These are phyloP conservation scores for Vitis riparia DNA, from an alignment of 164 flowering plant species.

Conservation along the genomic window DNA sequence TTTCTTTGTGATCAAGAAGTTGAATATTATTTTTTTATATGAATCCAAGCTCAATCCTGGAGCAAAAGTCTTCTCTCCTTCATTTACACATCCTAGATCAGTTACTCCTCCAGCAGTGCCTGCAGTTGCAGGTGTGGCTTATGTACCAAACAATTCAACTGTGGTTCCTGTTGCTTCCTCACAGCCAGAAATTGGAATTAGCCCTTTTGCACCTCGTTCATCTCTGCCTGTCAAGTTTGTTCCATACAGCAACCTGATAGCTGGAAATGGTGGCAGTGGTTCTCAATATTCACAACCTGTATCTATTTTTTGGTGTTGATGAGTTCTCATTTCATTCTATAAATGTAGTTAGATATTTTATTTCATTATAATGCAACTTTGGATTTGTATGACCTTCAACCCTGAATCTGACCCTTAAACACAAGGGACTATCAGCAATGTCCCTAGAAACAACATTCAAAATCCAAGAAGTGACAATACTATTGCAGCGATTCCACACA, in stretches of 20 bases:
- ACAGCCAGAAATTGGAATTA: slow-evolving; percentile 50
- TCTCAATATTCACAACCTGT: slow-evolving; percentile 64
- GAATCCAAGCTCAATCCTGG: slow-evolving; percentile 86
- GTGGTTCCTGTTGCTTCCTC: slow-evolving; percentile 38
- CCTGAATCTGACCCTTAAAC: no score
- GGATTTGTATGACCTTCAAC: no score
- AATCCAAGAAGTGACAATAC: no score
- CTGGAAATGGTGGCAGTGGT: slow-evolving; percentile 44
- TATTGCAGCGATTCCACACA: no score
- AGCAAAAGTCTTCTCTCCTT: slow-evolving; percentile 76
- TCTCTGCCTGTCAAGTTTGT: slow-evolving; percentile 53
- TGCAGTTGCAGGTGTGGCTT: slow-evolving; percentile 34
- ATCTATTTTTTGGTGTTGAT: slow-evolving; percentile 23
- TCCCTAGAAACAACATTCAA: no score
- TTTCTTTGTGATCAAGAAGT: background rate
- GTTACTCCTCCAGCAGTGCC: slow-evolving; percentile 35
- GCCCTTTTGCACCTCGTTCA: slow-evolving; percentile 42
- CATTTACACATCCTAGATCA: slow-evolving; percentile 36
- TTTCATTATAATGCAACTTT: no score
- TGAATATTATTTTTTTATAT: slow-evolving; percentile 20
- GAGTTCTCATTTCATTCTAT: background rate
- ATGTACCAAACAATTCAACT: slow-evolving; percentile 43
- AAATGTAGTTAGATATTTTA: background rate
- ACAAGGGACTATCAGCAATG: no score
- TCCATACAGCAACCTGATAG: slow-evolving; percentile 43